These are phyloP conservation scores for Aciculosporium take DNA, from an alignment of 2,329 filamentous ascomycete genomes.

Conservation along the genomic window DNA sequence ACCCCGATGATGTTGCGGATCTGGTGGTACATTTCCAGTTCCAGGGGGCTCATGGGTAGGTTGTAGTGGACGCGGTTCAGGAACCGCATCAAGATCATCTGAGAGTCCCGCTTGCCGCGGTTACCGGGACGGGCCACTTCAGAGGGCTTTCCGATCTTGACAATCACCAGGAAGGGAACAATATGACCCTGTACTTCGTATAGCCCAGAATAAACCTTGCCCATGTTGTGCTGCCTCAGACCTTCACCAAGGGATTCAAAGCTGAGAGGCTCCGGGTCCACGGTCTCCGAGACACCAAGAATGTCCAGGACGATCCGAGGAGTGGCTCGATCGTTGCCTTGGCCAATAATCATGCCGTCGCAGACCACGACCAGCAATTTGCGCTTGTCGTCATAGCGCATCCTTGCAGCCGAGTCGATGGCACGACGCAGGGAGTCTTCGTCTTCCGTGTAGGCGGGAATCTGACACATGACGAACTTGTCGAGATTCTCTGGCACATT, in stretches of 20 bases:
- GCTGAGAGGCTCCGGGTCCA: slow-evolving; percentile 89
- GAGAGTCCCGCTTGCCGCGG: slow-evolving; percentile 97
- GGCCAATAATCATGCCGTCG: slow-evolving; percentile 98
- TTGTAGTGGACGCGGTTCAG: slow-evolving; percentile 98
- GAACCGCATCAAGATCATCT: slow-evolving; percentile 98
- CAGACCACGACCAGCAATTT: slow-evolving; percentile 88
- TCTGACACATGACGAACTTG: slow-evolving; percentile 96
- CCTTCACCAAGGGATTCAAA: slow-evolving; percentile 95
- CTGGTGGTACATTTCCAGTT: slow-evolving; percentile 97
- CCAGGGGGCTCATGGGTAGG: slow-evolving; percentile 84
- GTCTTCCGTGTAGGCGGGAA: slow-evolving; percentile 95
- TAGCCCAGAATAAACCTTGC: slow-evolving; percentile 91
- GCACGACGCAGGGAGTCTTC: slow-evolving; percentile 94
- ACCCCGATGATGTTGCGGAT: slow-evolving; percentile 98
- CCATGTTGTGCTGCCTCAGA: slow-evolving; percentile 98
- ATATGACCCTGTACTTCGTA: slow-evolving; percentile 98
- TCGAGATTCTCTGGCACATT: slow-evolving; percentile 90
- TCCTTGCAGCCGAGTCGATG: slow-evolving; percentile 87
- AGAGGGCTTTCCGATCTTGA: slow-evolving; percentile 96
- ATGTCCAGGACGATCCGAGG: slow-evolving; percentile 95
- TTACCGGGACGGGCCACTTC: slow-evolving; percentile 92
- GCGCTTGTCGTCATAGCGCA: slow-evolving; percentile 96
- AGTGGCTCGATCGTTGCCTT: slow-evolving; percentile 91
- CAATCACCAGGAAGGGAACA: slow-evolving; percentile 89
- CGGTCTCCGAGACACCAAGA: slow-evolving; percentile 80